Evolutionary conservation across 1,139 yeast species (phyloP), one percentile per base, ranked within the genome.

Genomic region (Citeromyces siamensis): DNA sequence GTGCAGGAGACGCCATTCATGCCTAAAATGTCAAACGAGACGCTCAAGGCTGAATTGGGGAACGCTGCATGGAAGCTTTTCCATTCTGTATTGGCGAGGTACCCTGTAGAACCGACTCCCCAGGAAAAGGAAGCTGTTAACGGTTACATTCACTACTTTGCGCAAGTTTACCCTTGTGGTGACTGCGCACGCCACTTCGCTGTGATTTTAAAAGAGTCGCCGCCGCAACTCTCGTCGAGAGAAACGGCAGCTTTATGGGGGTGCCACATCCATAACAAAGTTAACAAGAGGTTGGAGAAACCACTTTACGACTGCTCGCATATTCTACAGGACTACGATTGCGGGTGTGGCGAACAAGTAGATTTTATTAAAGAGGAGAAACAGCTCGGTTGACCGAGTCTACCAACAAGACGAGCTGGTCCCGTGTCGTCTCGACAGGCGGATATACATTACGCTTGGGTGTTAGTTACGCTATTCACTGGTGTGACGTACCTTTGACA

Each of bases 221-320:
- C 98, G 1, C 96, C 95, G 3, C 98, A 93, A 51, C 69, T 82
- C 3, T 66, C 74, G 6, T 69, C 80, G 16, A 68, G 95, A 40
- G 76, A 78, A 44, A 71, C 75, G 2, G 97, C 98, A 0, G 86
- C 95, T 0, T 62, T 83, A 44, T 90, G 98, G 98, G 98, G 98
- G 2, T 90, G 98, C 55, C 78, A 78, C 50, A 68, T 90, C n/a
- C 99, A 90, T 59, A 90, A 93, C 50, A 60, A 68, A 43, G 96
- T 88, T 26, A 90, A 90, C 55, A 74, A 72, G 41, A 62, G 81
- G 37, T 66, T 90, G 37, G 64, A 64, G 4, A 86, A 90, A 48
- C 73, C 69, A 0, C 64, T 65, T 14, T 90, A 85, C 55, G 96
- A 90, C 55, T 90, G 98, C 54, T 66, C 82, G 2, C 75, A 71